Base-by-base conservation (phyloP, 2,329 filamentous ascomycete genomes). In the Leptosphaerulina australis region DNA sequence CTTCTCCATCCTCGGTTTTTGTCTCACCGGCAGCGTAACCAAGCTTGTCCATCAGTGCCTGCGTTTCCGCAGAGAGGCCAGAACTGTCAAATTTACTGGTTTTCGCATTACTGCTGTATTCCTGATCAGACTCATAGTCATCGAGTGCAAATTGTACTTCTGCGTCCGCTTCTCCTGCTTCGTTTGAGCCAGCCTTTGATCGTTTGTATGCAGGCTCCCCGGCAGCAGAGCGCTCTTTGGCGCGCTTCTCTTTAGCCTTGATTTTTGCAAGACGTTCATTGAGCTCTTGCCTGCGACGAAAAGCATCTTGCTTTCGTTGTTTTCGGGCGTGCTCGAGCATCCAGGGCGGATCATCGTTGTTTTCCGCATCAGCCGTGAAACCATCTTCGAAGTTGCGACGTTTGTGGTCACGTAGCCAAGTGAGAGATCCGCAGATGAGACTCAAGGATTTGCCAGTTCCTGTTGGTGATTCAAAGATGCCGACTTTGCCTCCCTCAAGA, bases 371-470 rank as follows among this genome's bases (percentile, higher is more conserved):
- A 66, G 73, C 50, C 70, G 78, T 49, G 78, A 81, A 35, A 63
- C 81, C 58, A 67, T 80, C 71, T 77, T 88, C 72, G 77, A 87
- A 73, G 53, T 70, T 60, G 64, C 78, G 69, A 73, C 85, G 78
- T 70, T 95, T 93, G 74, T 92, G 83, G 48, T 90, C 83, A 37
- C 92, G 86, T n/a, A 97, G 79, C 92, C 92, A 97, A 2, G 91
- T 96, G 64, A 97, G 73, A 5, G 91, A 87, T 30, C 88, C 88
- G 68, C 92, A 97, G 56, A 97, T 94, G 21, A 97, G 79, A 58
- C 92, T 96, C 34, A 97, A 75, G 1, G 92, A 96, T 81, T 97
- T 97, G 34, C 92, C 92, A 80, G 84, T 88, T 71, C 92, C 92
- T 31, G 92, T 97, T n/a, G 92, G 92, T 35, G 90, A 96, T 69